A percentile compares a stretch with the other conserved stretches of the same genome.
Evolutionary conservation across 345 rosid genomes (phyloP).

Genomic region (Gossypium australe): DNA sequence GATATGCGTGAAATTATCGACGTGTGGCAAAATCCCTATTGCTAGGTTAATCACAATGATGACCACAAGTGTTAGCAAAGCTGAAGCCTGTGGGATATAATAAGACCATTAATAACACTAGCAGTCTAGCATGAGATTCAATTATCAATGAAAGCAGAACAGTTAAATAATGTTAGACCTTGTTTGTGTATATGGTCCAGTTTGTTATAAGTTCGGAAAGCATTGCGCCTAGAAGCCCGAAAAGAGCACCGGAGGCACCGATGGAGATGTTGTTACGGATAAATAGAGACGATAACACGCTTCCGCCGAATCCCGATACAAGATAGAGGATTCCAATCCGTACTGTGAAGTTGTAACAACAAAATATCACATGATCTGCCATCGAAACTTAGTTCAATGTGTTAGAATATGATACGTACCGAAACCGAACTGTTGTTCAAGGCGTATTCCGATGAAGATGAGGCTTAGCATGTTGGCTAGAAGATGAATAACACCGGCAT

Average conservation of each 20-base stretch:
- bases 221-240: slow-evolving; percentile 98
- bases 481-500: slow-evolving; percentile 83
- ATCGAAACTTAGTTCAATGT: neutral
- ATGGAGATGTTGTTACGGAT: slow-evolving; percentile 58
- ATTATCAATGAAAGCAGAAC: neutral
- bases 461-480: slow-evolving; percentile 77
- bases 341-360: slow-evolving; percentile 29
- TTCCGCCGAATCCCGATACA: slow-evolving; percentile 75
- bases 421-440: slow-evolving; percentile 90
- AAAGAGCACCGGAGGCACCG: slow-evolving; percentile 95
- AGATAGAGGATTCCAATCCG: slow-evolving; percentile 67
- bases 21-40: slow-evolving; percentile 81
- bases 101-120: too few species aligned
- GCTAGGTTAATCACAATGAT: slow-evolving; percentile 68
- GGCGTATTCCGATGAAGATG: slow-evolving; percentile 80
- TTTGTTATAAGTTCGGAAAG: slow-evolving; percentile 82
- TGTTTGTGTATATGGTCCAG: slow-evolving; percentile 79
- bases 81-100: slow-evolving; percentile 53
- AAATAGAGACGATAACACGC: slow-evolving; percentile 66
- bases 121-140: neutral
- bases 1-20: slow-evolving; percentile 83
- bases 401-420: slow-evolving; percentile 34
- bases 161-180: slow-evolving; percentile 34
- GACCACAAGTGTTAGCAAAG: slow-evolving; percentile 64
- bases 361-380: neutral